Conservation (phyloP, 345 rosid genomes). For the Populus alba region DNA sequence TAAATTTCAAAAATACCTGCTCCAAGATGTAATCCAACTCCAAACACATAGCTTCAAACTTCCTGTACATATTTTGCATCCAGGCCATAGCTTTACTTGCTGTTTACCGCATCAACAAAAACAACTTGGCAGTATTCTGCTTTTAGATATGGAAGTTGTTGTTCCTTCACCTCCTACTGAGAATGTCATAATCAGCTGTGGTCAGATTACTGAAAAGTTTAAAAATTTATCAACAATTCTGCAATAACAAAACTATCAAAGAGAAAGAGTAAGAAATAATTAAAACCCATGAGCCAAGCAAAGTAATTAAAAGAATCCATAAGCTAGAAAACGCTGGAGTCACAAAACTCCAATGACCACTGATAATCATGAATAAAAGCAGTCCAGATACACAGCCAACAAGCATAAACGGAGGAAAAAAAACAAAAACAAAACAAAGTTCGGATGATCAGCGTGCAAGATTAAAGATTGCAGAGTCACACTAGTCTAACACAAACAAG, state of each 20-base stretch:
- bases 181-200: background rate
- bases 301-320: background rate
- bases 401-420: background rate
- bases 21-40: constrained; percentile 26
- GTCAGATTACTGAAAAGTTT: background rate
- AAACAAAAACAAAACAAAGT: background rate
- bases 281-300: background rate
- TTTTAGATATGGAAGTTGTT: background rate
- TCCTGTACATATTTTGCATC: constrained; percentile 27
- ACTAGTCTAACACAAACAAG: background rate
- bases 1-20: constrained; percentile 25
- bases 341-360: background rate
- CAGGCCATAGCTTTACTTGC: constrained; percentile 20
- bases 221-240: background rate
- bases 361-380: background rate
- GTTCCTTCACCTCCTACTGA: constrained; percentile 1
- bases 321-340: background rate
- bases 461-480: background rate
- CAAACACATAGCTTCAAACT: constrained; percentile 30
- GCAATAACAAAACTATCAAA: background rate
- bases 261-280: background rate
- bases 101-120: constrained; percentile 15
- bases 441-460: background rate
- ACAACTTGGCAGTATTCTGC: background rate
- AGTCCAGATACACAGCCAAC: background rate